Base-by-base conservation (phyloP, 805 yeast genomes). In the Starmerella apis region DNA sequence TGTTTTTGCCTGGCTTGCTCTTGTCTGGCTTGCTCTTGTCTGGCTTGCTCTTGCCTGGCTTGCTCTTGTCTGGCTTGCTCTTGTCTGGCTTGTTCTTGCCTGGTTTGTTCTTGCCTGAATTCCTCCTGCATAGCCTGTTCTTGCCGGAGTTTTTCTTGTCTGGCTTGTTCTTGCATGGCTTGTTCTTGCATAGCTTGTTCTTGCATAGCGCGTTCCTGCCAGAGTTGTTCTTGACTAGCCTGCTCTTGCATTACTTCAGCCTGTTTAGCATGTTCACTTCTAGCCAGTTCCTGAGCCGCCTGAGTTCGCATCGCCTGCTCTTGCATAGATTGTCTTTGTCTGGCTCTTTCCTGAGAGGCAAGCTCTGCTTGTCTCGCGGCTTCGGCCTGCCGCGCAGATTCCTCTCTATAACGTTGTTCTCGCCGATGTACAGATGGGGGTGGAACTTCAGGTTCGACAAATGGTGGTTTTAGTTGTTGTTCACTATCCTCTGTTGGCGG, bases 381-480 rank as follows among this genome's bases (percentile, higher is more conserved):
- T 20, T 38, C 43, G 11, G 43, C 43, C 23, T 41, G 44, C 9
- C 44, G 22, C 24, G 44, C 44, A 27, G 44, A 6, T 16, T 41
- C 44, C 18, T 41, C 44, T n/a, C 32, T 13, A 19, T 41, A 41
- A 3, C 33, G 44, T 18, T 41, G 44, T 18, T 41, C 44, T 5
- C 44, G 44, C 4, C 24, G 24, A 10, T 27, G 32, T 4, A 41
- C 27, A 9, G 36, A 30, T 7, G 30, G 23, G 13, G 33, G 36
- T 19, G 28, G 46, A 9, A 22, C 38, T 3, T 23, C 24, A 19
- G 39, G 25, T n/a, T 31, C 38, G 3, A 24, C 36, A 11, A 19
- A 24, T 14, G 30, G 48, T 24, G 31, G 41, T 24, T 22, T 39
- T 9, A 33, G 14, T 13, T 30, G 24, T 8, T 22, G 31, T 16